These are phyloP conservation scores for Candida chilensis DNA, from an alignment of 805 yeast species.

Conservation along the genomic window DNA sequence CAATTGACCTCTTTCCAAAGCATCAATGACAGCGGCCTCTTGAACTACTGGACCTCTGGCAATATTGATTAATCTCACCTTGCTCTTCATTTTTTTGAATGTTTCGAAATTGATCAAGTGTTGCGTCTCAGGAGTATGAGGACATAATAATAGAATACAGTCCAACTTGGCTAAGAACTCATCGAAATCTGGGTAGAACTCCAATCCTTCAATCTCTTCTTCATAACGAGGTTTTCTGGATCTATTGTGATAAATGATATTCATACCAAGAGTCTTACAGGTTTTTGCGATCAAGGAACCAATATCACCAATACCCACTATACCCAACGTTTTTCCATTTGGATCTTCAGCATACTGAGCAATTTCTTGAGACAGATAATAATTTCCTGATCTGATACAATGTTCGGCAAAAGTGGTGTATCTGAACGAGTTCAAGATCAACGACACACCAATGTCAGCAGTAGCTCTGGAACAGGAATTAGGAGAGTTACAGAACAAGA, in stretches of 20 bases:
- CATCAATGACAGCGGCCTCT: constrained; percentile 27
- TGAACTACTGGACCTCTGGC: constrained; percentile 32
- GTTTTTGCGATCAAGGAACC: constrained; percentile 32
- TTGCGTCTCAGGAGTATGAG: constrained; percentile 24
- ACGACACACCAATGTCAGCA: constrained; percentile 24
- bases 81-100: constrained; percentile 13
- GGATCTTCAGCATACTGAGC: constrained; percentile 27
- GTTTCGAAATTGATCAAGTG: constrained; percentile 23
- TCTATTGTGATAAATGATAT: constrained; percentile 31
- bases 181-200: constrained; percentile 11
- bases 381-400: constrained; percentile 20
- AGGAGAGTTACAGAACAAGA: constrained; percentile 28
- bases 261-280: constrained; percentile 33
- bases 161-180: constrained; percentile 15
- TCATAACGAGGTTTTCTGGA: constrained; percentile 16
- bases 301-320: constrained; percentile 39
- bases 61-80: constrained; percentile 20
- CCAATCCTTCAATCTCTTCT: constrained; percentile 17
- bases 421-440: constrained; percentile 21
- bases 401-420: constrained; percentile 25
- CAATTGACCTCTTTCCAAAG: constrained; percentile 25
- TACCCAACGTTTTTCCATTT: constrained; percentile 31
- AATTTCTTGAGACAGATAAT: constrained; percentile 17
- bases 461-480: constrained; percentile 27
- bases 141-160: constrained; percentile 25